A percentile compares a stretch with the other conserved stretches of the same genome.
These are phyloP conservation scores for Fusarium humuli DNA, from an alignment of 2,329 filamentous ascomycete genomes.

Conservation along the genomic window DNA sequence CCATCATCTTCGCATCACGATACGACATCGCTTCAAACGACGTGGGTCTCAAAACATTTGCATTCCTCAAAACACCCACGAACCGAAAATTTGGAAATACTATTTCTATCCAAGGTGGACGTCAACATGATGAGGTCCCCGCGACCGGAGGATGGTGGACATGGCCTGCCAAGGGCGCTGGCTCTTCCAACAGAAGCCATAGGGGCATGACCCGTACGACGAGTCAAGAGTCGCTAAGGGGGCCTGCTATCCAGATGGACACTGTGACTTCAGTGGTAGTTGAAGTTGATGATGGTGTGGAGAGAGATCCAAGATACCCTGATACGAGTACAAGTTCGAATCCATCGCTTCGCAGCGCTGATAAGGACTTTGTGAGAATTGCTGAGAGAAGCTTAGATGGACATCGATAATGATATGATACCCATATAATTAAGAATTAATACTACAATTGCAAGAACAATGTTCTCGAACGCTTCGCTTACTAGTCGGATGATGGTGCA, in stretches of 20 bases:
- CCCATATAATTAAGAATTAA: background rate
- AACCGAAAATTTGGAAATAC: slow-evolving; percentile 57
- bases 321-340: slow-evolving; percentile 39
- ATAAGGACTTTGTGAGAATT: slow-evolving; percentile 41
- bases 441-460: background rate
- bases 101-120: slow-evolving; percentile 53
- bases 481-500: no score
- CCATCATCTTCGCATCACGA: slow-evolving; percentile 62
- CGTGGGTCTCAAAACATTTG: slow-evolving; percentile 64
- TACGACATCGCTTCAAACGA: slow-evolving; percentile 56
- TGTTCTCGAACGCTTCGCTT: background rate
- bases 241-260: slow-evolving; percentile 58
- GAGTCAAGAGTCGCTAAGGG: slow-evolving; percentile 51
- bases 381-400: slow-evolving; percentile 16
- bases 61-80: slow-evolving; percentile 59
- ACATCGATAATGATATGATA: background rate
- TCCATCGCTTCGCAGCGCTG: slow-evolving; percentile 45
- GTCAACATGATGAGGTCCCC: slow-evolving; percentile 18
- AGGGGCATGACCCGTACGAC: slow-evolving; percentile 38
- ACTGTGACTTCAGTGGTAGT: slow-evolving; percentile 58
- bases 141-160: slow-evolving; percentile 47
- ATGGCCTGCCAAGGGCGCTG: slow-evolving; percentile 32
- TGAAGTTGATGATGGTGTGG: slow-evolving; percentile 50
- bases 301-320: slow-evolving; percentile 45
- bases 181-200: slow-evolving; percentile 11